Conservation (phyloP, 2,329 filamentous ascomycete genomes). For the Diaporthe ampelina region DNA sequence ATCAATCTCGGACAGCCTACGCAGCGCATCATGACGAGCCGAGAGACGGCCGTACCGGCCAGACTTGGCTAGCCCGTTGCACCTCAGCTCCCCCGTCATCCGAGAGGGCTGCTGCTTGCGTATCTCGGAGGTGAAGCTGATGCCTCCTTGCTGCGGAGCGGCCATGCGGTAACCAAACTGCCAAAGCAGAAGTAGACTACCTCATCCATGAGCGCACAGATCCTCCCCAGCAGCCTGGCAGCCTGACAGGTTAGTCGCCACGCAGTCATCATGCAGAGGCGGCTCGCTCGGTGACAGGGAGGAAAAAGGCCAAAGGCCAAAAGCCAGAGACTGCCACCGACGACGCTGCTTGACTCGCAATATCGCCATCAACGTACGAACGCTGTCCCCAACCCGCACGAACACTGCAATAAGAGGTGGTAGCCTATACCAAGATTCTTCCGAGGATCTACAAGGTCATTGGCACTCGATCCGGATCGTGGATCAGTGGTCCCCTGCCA, state of each 20-base stretch:
- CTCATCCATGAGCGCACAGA: neutral
- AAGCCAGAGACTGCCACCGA: conserved; percentile 8
- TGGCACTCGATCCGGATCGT: conserved; percentile 5
- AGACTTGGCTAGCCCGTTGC: conserved; percentile 10
- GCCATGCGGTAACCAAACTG: neutral
- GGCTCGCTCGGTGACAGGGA: conserved; percentile 18
- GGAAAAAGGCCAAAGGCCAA: neutral
- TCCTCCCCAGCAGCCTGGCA: neutral
- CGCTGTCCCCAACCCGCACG: neutral
- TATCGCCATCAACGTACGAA: conserved; percentile 19
- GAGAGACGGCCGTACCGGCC: conserved; percentile 9
- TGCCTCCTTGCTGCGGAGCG: neutral
- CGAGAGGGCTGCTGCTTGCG: neutral
- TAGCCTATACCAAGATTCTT: conserved; percentile 1
- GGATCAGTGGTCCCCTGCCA: neutral
- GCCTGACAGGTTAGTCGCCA: conserved; percentile 4
- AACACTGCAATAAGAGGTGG: neutral
- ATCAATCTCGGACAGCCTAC: neutral
- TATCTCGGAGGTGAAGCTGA: neutral
- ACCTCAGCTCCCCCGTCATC: neutral
- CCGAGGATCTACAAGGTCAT: neutral
- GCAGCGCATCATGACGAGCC: neutral
- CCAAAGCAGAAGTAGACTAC: conserved; percentile 1
- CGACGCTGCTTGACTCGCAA: conserved; percentile 21
- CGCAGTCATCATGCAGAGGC: conserved; percentile 29